Evolutionary conservation across 345 rosid genomes (phyloP).

Genomic region (Pugionium dolabratum): DNA sequence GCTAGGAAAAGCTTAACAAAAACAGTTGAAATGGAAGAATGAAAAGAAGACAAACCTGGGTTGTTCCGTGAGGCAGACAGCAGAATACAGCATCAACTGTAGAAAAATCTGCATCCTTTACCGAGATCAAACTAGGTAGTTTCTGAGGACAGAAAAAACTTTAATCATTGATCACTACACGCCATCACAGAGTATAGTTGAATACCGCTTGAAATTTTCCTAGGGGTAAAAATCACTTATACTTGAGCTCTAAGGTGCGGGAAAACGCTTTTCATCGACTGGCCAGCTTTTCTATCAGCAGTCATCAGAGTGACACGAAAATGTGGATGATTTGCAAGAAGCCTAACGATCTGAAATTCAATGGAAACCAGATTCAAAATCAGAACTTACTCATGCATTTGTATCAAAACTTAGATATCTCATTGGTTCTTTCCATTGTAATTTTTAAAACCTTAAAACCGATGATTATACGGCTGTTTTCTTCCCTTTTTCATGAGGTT

Average conservation of each 20-base stretch:
- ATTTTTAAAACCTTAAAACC: background rate
- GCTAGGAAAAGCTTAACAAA: background rate
- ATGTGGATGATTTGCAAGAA: constrained; percentile 75
- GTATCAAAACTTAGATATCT: background rate
- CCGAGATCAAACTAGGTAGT: constrained; percentile 70
- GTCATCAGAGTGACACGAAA: constrained; percentile 79
- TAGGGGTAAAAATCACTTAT: constrained; percentile 15
- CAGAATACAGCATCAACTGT: constrained; percentile 91
- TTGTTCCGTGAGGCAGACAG: constrained; percentile 97
- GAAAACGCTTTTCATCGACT: constrained; percentile 81
- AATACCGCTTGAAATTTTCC: background rate
- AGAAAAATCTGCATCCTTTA: constrained; percentile 79
- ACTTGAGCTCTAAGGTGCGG: constrained; percentile 78
- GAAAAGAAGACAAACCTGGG: constrained; percentile 56
- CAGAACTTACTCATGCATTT: background rate
- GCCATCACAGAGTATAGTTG: background rate
- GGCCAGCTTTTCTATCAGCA: constrained; percentile 99
- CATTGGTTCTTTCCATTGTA: background rate
- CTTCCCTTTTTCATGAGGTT: background rate
- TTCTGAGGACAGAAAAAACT: constrained; percentile 51
- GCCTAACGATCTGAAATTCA: constrained; percentile 70
- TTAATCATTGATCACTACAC: background rate
- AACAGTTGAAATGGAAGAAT: background rate
- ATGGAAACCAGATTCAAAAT: background rate
- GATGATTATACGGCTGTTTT: background rate